Percentiles rank a stretch among this genome's conserved stretches.
These are phyloP conservation scores for Gnomoniopsis smithogilvyi DNA, from an alignment of 2,329 filamentous ascomycete species.

Conservation along the genomic window DNA sequence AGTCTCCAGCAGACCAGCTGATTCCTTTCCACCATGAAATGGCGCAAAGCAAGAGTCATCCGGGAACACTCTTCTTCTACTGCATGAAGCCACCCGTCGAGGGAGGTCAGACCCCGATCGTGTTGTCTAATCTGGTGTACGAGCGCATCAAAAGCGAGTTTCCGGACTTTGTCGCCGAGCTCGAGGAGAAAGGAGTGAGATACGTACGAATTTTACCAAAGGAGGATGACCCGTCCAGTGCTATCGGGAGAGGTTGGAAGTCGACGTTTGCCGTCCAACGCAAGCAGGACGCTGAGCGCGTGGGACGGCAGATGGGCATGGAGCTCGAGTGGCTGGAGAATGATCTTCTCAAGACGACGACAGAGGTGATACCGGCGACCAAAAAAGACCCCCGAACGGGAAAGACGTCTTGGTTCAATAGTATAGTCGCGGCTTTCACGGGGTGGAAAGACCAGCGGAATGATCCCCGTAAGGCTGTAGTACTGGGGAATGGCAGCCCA, in stretches of 20 bases:
- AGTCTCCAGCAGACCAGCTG: constrained; percentile 17
- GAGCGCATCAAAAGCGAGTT: constrained; percentile 8
- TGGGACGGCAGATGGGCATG: constrained; percentile 9
- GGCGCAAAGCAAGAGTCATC: constrained; percentile 16
- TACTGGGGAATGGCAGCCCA: constrained; percentile 12
- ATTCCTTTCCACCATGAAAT: constrained; percentile 19
- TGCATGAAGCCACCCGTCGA: constrained; percentile 10
- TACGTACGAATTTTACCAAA: constrained; percentile 12
- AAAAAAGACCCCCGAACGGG: constrained; percentile 13
- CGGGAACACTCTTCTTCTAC: constrained; percentile 13
- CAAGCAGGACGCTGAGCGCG: constrained; percentile 6
- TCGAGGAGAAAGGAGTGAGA: constrained; percentile 15
- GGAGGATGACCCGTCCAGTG: constrained; percentile 14
- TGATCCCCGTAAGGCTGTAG: constrained; percentile 14
- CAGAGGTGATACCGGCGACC: constrained; percentile 8
- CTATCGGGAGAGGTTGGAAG: constrained; percentile 16
- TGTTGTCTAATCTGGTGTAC: constrained; percentile 14
- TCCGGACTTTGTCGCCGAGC: constrained; percentile 8
- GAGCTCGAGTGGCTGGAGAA: constrained; percentile 14
- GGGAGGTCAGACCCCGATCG: constrained; percentile 14
- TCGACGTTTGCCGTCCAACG: constrained; percentile 14
- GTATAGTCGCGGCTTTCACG: constrained; percentile 16
- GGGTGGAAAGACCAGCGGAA: constrained; percentile 17
- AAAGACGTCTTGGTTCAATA: constrained; percentile 16
- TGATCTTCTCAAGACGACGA: constrained; percentile 14